Percentiles rank a stretch among this genome's conserved stretches.
phyloP scores from a whole-genome alignment of 176 grass and related monocot species.

The Cocos nucifera region DNA sequence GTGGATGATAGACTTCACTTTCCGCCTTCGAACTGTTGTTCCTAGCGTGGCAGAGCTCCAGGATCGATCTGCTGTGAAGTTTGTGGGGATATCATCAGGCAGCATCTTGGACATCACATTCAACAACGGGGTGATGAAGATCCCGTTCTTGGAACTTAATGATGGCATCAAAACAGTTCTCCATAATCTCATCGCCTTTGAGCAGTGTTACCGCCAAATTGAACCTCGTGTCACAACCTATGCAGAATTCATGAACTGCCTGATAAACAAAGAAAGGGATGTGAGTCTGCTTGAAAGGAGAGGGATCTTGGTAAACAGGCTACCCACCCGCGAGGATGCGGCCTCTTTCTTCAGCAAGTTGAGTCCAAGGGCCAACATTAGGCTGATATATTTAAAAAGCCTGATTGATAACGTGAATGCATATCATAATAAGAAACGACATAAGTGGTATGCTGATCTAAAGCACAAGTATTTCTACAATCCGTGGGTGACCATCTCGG shows the following conservation, averaged over 20 bases:
- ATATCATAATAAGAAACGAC: conserved; percentile 1
- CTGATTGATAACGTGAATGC: conserved; percentile 9
- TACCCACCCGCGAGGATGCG: conserved; percentile 13
- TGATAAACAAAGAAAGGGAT: conserved; percentile 22
- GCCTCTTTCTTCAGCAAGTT: conserved; percentile 30
- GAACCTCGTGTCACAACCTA: conserved; percentile 25
- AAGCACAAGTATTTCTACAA: conserved; percentile 40
- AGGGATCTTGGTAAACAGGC: conserved; percentile 17
- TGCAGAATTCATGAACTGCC: conserved; percentile 29
- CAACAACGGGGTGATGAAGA: conserved; percentile 30
- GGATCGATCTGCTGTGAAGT: conserved; percentile 10
- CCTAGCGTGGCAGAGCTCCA: conserved; percentile 27
- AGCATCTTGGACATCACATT: conserved; percentile 30
- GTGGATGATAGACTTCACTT: too few species aligned
- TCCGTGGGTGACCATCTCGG: conserved; percentile 37
- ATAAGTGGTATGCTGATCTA: conserved; percentile 25
- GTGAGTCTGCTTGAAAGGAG: conserved; percentile 32
- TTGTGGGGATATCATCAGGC: too few species aligned
- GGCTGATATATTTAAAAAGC: conserved; percentile 18
- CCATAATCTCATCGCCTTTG: conserved; percentile 35
- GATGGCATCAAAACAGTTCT: conserved; percentile 31
- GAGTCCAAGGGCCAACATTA: conserved; percentile 20
- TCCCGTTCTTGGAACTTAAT: conserved; percentile 14
- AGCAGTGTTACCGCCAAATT: conserved; percentile 29
- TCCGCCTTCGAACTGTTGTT: neutral